Base-by-base conservation (phyloP, 2,329 filamentous ascomycete species). In the Neofusicoccum sp. region DNA sequence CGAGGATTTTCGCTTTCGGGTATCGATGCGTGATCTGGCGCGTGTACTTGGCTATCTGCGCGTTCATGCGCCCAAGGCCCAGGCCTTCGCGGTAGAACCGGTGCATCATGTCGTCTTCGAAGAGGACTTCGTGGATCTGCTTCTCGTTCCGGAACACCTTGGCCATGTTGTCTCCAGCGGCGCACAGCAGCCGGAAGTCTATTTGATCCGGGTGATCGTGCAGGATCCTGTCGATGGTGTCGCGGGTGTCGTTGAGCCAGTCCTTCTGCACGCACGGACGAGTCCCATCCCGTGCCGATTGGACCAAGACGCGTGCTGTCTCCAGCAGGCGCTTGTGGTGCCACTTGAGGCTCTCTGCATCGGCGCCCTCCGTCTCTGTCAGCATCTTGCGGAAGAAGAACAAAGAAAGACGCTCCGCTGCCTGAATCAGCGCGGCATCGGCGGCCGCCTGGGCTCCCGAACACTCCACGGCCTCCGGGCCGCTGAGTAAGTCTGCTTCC, bases 1-100 rank as follows among this genome's bases (percentile, higher is more conserved):
- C 65, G 14, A 63, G 61, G 33, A 64, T 62, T 6, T 36, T 52
- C 28, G 14, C 31, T n/a, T 37, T 28, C 11, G 49, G 49, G 33
- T 34, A 52, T 4, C 49, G 49, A 22, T 52, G 49, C 14, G 33
- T 22, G 49, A 52, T 28, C 49, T 52, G 49, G 33, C 16, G 16
- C 22, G 33, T 29, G 6, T 28, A 16, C 14, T 9, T 34, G 14
- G 9, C 49, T 9, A 52, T 28, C 14, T 34, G 33, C 5, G n/a
- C 49, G 14, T 34, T 52, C 12, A 16, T 7, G 11, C 31, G n/a
- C 2, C 7, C 6, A 9, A 52, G 31, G 14, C 49, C 49, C 29
- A 34, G 49, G 29, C 29, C 49, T 9, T 36, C 8, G 16, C 8
- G 22, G 49, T 52, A 52, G n/a, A 14, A 14, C 31, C 31, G 8